These are phyloP conservation scores for Amauroascus niger DNA, from an alignment of 2,329 filamentous ascomycete genomes.

Conservation along the genomic window DNA sequence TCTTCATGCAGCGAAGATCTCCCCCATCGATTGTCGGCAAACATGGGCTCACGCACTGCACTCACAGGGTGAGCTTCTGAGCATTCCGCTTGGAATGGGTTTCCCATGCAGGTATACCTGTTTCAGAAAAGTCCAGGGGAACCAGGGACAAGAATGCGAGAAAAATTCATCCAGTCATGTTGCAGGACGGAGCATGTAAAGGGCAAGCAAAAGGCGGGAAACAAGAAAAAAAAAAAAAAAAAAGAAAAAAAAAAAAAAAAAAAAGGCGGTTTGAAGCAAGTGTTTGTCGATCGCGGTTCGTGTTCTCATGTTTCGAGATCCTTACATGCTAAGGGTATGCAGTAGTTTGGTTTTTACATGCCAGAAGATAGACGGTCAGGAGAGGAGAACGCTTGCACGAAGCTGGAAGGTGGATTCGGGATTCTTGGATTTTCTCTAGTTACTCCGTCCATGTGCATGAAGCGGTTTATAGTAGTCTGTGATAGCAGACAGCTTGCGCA, in stretches of 20 bases:
- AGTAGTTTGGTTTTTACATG: too few relatives aligned
- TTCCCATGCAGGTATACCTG: not conserved
- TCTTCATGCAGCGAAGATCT: not conserved
- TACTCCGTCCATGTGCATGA: too few relatives aligned
- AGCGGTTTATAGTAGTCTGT: too few relatives aligned
- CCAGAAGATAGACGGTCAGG: too few relatives aligned
- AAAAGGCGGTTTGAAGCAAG: not conserved
- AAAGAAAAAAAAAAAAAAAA: not conserved
- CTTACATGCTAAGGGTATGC: too few relatives aligned
- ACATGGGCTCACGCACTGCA: not conserved
- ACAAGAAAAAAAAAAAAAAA: not conserved
- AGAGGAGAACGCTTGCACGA: constrained; percentile 1
- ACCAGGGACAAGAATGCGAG: not conserved
- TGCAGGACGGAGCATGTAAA: too few relatives aligned
- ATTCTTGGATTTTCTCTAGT: too few relatives aligned
- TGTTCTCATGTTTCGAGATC: not conserved
- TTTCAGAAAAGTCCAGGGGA: not conserved
- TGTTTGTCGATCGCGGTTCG: constrained; percentile 7
- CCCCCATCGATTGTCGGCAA: too few relatives aligned
- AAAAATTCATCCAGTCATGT: too few relatives aligned
- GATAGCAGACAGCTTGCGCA: too few relatives aligned
- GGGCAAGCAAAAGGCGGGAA: not conserved
- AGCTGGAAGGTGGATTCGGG: constrained; percentile 9
- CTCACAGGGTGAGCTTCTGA: too few relatives aligned
- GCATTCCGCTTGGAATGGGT: too few relatives aligned